Conservation (phyloP, 2,329 filamentous ascomycete genomes). For the Aspergillus udagawae region DNA sequence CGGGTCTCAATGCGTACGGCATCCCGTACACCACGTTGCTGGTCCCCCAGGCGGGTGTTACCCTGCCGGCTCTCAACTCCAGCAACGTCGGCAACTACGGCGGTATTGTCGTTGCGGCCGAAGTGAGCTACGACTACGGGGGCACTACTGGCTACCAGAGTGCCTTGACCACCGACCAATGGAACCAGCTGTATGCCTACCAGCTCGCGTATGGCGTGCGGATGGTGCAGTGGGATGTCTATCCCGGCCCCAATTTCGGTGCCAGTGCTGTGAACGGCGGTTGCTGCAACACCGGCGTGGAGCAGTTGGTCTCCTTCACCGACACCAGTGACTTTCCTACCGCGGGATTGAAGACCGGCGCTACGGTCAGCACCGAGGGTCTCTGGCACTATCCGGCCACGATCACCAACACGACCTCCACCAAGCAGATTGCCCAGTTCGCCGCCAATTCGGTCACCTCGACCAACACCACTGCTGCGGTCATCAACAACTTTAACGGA, state of each 20-base stretch:
- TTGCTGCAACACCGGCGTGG: constrained; percentile 47
- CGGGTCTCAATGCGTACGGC: constrained; percentile 57
- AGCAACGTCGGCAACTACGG: constrained; percentile 54
- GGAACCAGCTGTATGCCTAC: constrained; percentile 54
- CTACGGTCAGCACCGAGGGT: constrained; percentile 47
- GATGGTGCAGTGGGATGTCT: constrained; percentile 59
- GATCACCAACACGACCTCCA: constrained; percentile 51
- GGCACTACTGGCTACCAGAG: constrained; percentile 42
- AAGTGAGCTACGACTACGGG: constrained; percentile 54
- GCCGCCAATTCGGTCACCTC: constrained; percentile 41
- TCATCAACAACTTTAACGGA: constrained; percentile 56
- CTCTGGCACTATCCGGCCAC: constrained; percentile 58
- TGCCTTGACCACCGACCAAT: constrained; percentile 55
- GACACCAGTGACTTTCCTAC: constrained; percentile 52
- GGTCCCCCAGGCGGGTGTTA: constrained; percentile 51
- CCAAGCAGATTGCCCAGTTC: constrained; percentile 55
- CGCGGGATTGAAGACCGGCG: constrained; percentile 50
- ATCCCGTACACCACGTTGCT: constrained; percentile 55
- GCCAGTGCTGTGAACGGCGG: constrained; percentile 36
- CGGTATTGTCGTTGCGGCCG: constrained; percentile 53
- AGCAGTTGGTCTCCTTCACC: constrained; percentile 53
- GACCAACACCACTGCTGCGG: constrained; percentile 48
- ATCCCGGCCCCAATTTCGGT: constrained; percentile 51
- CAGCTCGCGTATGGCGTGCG: constrained; percentile 56
- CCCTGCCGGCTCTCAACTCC: constrained; percentile 51